Base-by-base conservation (phyloP, 345 rosid genomes). In the Eucalyptus pauciflora region DNA sequence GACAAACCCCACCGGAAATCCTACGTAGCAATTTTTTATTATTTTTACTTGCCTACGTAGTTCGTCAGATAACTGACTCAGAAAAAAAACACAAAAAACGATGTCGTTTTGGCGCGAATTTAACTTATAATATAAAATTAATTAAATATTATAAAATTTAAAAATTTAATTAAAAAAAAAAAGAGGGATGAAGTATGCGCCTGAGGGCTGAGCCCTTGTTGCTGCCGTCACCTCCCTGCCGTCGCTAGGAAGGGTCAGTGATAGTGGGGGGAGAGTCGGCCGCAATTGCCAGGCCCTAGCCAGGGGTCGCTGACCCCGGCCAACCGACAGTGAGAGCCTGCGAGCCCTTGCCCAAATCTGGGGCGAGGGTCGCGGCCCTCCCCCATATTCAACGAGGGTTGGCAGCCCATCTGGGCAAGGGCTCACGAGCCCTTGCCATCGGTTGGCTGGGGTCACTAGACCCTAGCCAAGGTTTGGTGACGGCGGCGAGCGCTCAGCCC, bases 201-300 rank as follows among this genome's bases (percentile, higher is more conserved):
- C 0, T 3, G 0, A 50, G 3, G 20, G 54, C 1, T 16, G 20
- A 51, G 54, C 20, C 7, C 0, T 16, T 0, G 2, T 0, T 0
- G 8, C 3, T 0, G 3, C 7, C 18, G 1, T 3, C 1, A 1
- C 20, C 54, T 50, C 54, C 52, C 1, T 3, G 1, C 3, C 1
- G 3, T 50, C 20, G 1, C 0, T 6, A 1, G 52, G 52, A 50
- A 50, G 3, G 52, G 52, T 50, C 52, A 0, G 6, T 1, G 1
- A 50, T 7, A 0, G 0, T 50, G 52, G 1, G 52, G 52, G 51
- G 16, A 15, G 52, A 20, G 0, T 50, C 0, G 3, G 18, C 1
- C 0, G 1, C 3, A 0, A 50, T 50, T 0, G 3, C 18, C 3
- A 1, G 0, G 52, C 52, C 52, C 0, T 16, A 0, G 8, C 46